Percentiles rank a stretch among this genome's conserved stretches.
Conservation (phyloP, 108 stramenopile genomes). For the Licmophora abbreviata region DNA sequence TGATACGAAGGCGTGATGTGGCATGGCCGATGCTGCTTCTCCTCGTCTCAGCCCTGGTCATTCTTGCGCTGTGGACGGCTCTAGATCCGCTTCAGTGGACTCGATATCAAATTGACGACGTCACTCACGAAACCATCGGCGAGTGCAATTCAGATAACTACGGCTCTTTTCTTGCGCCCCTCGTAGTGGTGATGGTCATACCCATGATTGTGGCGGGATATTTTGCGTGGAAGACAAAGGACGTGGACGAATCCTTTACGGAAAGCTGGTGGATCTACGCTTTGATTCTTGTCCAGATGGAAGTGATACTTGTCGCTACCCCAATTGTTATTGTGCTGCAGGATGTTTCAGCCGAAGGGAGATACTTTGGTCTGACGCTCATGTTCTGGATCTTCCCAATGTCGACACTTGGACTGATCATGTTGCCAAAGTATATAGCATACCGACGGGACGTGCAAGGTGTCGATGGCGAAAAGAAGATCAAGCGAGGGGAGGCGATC, state of each 20-base stretch:
- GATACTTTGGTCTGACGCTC: conserved; percentile 1
- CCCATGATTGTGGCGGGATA: conserved; percentile 8
- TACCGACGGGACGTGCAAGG: conserved; percentile 3
- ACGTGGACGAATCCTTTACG: conserved; percentile 11
- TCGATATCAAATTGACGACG: conserved; percentile 1
- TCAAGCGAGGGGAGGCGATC: too few species aligned
- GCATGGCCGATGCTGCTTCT: conserved; percentile 1
- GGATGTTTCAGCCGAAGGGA: conserved; percentile 1
- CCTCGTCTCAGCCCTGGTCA: background rate
- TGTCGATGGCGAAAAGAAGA: too few species aligned
- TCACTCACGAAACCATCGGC: conserved; percentile 7
- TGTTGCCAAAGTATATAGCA: conserved; percentile 10
- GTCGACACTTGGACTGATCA: conserved; percentile 1
- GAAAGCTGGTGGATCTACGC: conserved; percentile 13
- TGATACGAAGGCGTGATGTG: background rate
- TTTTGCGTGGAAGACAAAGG: conserved; percentile 18
- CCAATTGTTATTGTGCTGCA: conserved; percentile 6
- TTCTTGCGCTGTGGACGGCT: conserved; percentile 6
- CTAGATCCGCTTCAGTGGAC: background rate
- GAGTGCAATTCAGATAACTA: conserved; percentile 1
- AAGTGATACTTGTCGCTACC: conserved; percentile 6
- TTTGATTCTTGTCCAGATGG: conserved; percentile 1
- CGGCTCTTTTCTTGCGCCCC: conserved; percentile 1
- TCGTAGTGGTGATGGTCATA: conserved; percentile 10
- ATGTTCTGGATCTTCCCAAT: conserved; percentile 7